A percentile compares a stretch with the other conserved stretches of the same genome.
These are phyloP conservation scores for Saccharomyces mikatae DNA, from an alignment of 805 yeast species.

Conservation along the genomic window DNA sequence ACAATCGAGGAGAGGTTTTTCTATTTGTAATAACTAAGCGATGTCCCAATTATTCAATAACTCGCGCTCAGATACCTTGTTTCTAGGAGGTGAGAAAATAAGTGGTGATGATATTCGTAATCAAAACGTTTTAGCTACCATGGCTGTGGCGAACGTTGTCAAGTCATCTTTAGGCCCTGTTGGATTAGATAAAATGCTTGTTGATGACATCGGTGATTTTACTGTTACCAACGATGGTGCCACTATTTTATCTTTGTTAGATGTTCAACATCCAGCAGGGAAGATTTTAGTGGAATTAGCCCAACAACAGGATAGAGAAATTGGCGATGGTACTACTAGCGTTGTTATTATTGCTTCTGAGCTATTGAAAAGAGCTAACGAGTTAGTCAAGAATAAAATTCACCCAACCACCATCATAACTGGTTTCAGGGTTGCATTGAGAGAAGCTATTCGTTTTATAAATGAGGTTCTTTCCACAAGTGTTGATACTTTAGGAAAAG, in stretches of 20 bases:
- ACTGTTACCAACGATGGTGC: slow-evolving; percentile 99
- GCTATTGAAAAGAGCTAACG: slow-evolving; percentile 84
- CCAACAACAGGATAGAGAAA: slow-evolving; percentile 97
- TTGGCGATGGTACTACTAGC: slow-evolving; percentile 96
- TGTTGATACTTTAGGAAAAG: slow-evolving; percentile 74
- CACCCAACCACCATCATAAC: slow-evolving; percentile 98
- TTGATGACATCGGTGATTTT: slow-evolving; percentile 97
- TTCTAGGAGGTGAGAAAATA: slow-evolving; percentile 91
- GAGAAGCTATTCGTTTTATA: slow-evolving; percentile 83
- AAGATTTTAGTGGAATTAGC: slow-evolving; percentile 94
- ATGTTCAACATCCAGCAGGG: slow-evolving; percentile 98
- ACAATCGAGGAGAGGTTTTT: not conserved
- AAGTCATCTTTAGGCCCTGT: slow-evolving; percentile 96
- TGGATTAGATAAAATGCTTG: slow-evolving; percentile 96
- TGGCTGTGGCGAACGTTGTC: slow-evolving; percentile 69
- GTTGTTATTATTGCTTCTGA: slow-evolving; percentile 96
- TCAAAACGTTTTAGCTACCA: slow-evolving; percentile 92
- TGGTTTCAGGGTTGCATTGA: slow-evolving; percentile 87
- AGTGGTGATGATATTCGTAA: slow-evolving; percentile 95
- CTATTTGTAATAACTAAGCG: not conserved
- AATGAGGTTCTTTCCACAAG: slow-evolving; percentile 75
- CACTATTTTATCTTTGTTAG: slow-evolving; percentile 79
- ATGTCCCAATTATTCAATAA: slow-evolving; percentile 64
- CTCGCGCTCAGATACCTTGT: slow-evolving; percentile 85
- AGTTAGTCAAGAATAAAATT: slow-evolving; percentile 82